Percentiles rank a stretch among this genome's conserved stretches.
phyloP scores from a whole-genome alignment of 768 basidiomycete genomes.

The Harrya chromipes region DNA sequence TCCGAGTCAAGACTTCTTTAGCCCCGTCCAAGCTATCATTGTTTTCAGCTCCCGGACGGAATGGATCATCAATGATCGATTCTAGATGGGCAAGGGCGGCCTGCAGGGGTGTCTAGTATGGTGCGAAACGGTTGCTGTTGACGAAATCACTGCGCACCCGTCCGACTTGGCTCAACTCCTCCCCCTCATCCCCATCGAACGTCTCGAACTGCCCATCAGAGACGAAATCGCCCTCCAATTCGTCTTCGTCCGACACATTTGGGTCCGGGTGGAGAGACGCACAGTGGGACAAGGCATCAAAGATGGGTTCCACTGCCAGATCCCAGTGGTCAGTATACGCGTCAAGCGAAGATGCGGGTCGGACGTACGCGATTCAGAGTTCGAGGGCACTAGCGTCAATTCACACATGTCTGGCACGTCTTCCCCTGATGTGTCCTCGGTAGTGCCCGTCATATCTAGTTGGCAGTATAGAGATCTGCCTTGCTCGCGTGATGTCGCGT shows the following conservation, averaged over 20 bases:
- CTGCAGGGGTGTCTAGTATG: conserved; percentile 75
- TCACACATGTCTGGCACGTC: conserved; percentile 67
- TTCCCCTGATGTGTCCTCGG: conserved; percentile 34
- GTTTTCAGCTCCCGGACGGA: conserved; percentile 10
- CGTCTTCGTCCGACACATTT: conserved; percentile 38
- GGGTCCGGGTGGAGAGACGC: conserved; percentile 83
- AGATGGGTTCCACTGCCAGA: conserved; percentile 72
- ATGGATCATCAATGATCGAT: conserved; percentile 68
- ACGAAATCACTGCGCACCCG: conserved; percentile 91
- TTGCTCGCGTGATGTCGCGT: conserved; percentile 81
- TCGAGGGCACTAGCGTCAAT: conserved; percentile 68
- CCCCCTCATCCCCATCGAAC: conserved; percentile 53
- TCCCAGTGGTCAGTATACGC: not conserved
- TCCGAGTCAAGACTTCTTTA: conserved; percentile 15
- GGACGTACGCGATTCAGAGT: conserved; percentile 55
- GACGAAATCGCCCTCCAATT: conserved; percentile 54
- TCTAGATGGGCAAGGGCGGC: conserved; percentile 82
- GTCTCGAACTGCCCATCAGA: conserved; percentile 46
- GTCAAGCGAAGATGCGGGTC: not conserved
- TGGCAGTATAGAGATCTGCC: conserved; percentile 84
- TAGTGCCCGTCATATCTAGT: conserved; percentile 62
- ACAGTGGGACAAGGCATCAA: conserved; percentile 81
- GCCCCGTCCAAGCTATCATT: conserved; percentile 14
- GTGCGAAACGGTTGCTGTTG: conserved; percentile 72
- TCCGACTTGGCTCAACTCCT: conserved; percentile 85